Base-by-base conservation (phyloP, 306 rosid genomes). In the Inga oerstediana region DNA sequence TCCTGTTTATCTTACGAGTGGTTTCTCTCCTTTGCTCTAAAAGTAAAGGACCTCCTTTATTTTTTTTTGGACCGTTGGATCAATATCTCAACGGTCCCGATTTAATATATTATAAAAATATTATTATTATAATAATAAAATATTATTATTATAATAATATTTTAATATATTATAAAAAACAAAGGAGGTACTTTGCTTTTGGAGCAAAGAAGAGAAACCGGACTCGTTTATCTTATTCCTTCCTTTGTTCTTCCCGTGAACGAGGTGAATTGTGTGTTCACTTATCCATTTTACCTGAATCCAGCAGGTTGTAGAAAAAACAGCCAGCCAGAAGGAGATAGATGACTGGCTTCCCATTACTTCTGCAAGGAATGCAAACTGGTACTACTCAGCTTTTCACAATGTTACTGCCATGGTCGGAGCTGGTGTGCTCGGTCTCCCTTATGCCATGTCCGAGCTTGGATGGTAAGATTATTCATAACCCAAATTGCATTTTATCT, bases 381-480 rank as follows among this genome's bases (percentile, higher is more conserved):
- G 98, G 98, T 94, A 96, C 94, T 89, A 94, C 87, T 83, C 98
- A 3, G 90, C 98, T 51, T 92, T 93, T 79, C 98, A 93, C 94
- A 93, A 94, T 81, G 87, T 94, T 72, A 91, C 97, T 39, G 94
- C 98, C 80, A 94, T 93, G 98, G 97, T 94, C 74, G 98, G 97
- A 24, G 97, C 96, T 39, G 98, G 98, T 58, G 97, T 94, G 39
- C 90, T 93, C 3, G 78, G 97, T 84, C 97, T 93, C 51, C 98
- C 97, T 9, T 80, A 68, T 24, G 93, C 98, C 75, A 82, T 94
- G 93, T 54, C 97, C 10, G 67, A 89, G 11, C 94, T 93, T 16
- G 97, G 97, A 77, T 94, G 97, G 98, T 91, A 88, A 67, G 70
- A 56, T 75, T 22, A 2, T n/a, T 78, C 62, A 70, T 68, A 66